Evolutionary conservation across 192 early-diverging fungal species (phyloP).

Genomic region (Coemansia sp.): DNA sequence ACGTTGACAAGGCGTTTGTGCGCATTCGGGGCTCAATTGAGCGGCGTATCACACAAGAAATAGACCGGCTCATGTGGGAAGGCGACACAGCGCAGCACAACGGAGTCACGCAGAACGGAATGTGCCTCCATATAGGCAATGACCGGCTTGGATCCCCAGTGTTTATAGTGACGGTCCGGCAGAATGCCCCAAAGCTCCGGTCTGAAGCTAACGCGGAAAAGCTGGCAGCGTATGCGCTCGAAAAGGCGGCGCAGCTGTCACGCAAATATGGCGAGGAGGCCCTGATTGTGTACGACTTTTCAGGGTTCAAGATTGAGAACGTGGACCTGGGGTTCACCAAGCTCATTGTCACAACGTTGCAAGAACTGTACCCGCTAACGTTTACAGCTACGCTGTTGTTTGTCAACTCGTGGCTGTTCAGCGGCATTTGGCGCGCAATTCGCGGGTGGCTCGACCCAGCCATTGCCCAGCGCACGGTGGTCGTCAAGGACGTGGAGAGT

Average conservation of each 20-base stretch:
- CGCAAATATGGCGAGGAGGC: conserved; percentile 47
- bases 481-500: conserved; percentile 66
- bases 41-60: conserved; percentile 67
- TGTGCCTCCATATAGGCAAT: conserved; percentile 43
- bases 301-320: conserved; percentile 66
- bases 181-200: conserved; percentile 28
- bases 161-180: conserved; percentile 18
- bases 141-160: conserved; percentile 59
- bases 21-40: conserved; percentile 64
- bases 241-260: conserved; percentile 24
- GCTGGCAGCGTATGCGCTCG: conserved; percentile 26
- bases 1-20: conserved; percentile 64
- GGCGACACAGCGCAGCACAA: conserved; percentile 59
- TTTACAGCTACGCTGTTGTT: conserved; percentile 71
- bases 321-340: conserved; percentile 75
- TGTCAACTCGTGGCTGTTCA: conserved; percentile 86
- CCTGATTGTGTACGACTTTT: conserved; percentile 73
- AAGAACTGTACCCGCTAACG: conserved; percentile 83
- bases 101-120: conserved; percentile 43
- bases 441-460: conserved; percentile 78
- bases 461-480: conserved; percentile 74
- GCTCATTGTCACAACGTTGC: conserved; percentile 70
- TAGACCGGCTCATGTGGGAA: conserved; percentile 57
- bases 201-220: conserved; percentile 19
- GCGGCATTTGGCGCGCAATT: conserved; percentile 78